Percentiles rank a stretch among this genome's conserved stretches.
phyloP scores from a whole-genome alignment of 768 basidiomycete genomes.

The Nidularia pulvinata region DNA sequence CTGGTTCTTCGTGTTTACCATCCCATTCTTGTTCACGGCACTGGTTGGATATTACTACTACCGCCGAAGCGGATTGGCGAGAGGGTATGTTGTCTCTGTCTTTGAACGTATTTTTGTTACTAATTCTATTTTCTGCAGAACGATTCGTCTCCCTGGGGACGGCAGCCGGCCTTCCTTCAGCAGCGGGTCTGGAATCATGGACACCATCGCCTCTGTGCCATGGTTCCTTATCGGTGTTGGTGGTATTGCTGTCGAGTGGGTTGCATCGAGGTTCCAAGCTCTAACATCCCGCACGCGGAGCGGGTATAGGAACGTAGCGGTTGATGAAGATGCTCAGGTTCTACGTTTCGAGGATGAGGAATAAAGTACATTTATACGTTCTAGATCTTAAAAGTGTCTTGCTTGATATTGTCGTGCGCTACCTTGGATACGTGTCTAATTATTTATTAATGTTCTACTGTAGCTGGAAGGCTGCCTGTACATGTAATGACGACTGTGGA shows the following conservation, averaged over 20 bases:
- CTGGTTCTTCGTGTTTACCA: slow-evolving; percentile 77
- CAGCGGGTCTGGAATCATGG: slow-evolving; percentile 45
- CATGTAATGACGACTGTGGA: too few species aligned
- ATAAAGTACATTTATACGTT: slow-evolving; percentile 10
- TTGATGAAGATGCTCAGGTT: slow-evolving; percentile 90
- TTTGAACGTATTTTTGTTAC: slow-evolving; percentile 1
- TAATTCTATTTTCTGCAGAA: slow-evolving; percentile 35
- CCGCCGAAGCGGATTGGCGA: slow-evolving; percentile 64
- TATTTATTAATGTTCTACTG: neutral
- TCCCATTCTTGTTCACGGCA: slow-evolving; percentile 79
- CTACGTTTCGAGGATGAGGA: slow-evolving; percentile 84
- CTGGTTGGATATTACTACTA: slow-evolving; percentile 85
- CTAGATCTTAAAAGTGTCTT: neutral
- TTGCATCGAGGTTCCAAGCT: slow-evolving; percentile 39
- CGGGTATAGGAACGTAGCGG: slow-evolving; percentile 76
- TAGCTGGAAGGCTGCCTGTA: too few species aligned
- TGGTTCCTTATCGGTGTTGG: slow-evolving; percentile 86
- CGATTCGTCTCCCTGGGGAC: slow-evolving; percentile 76
- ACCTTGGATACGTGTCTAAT: neutral
- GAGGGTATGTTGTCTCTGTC: slow-evolving; percentile 58
- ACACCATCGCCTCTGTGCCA: slow-evolving; percentile 84
- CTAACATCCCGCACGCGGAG: slow-evolving; percentile 43
- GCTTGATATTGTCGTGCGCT: neutral
- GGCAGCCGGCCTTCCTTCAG: slow-evolving; percentile 30
- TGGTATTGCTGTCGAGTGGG: slow-evolving; percentile 72